Evolutionary conservation across 2,329 filamentous ascomycete genomes (phyloP), one percentile per base, ranked within the genome.

Genomic region (Raffaelea deltoideospora): DNA sequence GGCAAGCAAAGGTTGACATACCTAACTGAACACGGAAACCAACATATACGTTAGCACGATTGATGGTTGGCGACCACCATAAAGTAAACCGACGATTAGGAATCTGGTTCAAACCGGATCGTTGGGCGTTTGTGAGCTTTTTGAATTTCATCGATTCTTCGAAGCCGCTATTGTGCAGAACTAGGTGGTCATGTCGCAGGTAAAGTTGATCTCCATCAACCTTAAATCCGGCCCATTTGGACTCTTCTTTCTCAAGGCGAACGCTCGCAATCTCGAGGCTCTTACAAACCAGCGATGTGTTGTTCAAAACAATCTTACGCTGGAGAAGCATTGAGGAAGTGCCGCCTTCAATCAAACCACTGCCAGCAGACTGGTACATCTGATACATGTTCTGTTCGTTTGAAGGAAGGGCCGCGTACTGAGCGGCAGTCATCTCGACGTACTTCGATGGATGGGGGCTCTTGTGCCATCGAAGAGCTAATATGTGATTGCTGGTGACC

Each of bases 51-150:
- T 96, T 95, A 47, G 88, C 88, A 53, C 88, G 72, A 60, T 94
- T 93, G 57, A 93, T 93, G 0, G 84, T 92, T 0, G 45, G 79
- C 1, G 79, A 90, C 90, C 90, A 98, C 90, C 90, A 98, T 0
- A 98, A 63, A 0, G 90, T 96, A 58, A 98, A 98, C 1, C 90
- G 85, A 72, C 90, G 85, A 54, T 98, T 98, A 0, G 90, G 90
- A 53, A 98, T 98, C 53, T 98, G 90, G 54, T 95, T 96, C 22
- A 98, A 60, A 85, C 90, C 90, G 19, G 35, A 40, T 48, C 90
- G 72, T 57, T 98, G 90, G 1, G 90, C 90, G 50, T 98, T 98
- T 0, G 90, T 98, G 41, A 98, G 65, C 58, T 98, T 98, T 62
- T 98, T 98, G 69, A 95, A 98, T 47, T 96, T 94, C 90, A 98